phyloP scores from a whole-genome alignment of 345 rosid genomes.

The Cardamine occulta region DNA sequence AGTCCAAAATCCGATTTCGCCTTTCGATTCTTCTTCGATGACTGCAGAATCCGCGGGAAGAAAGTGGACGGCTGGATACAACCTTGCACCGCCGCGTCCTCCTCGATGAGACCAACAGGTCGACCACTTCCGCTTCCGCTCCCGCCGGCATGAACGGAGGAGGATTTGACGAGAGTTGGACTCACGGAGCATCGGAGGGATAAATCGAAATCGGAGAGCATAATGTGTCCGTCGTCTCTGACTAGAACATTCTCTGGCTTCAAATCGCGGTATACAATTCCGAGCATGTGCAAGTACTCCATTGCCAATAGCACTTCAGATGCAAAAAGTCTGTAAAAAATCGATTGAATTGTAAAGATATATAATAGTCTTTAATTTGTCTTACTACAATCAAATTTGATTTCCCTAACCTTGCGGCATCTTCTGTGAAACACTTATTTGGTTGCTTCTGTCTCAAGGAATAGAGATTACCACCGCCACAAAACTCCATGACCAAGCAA shows the following conservation, averaged over 20 bases:
- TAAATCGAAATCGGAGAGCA: conserved; percentile 91
- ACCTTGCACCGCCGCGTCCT: conserved; percentile 60
- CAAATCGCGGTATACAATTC: conserved; percentile 85
- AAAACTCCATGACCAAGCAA: conserved; percentile 80
- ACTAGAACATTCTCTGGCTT: conserved; percentile 93
- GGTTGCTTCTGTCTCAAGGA: conserved; percentile 80
- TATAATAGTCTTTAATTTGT: not conserved
- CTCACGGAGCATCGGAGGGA: conserved; percentile 87
- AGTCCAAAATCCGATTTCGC: conserved; percentile 83
- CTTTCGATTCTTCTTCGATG: conserved; percentile 75
- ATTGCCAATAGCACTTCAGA: conserved; percentile 89
- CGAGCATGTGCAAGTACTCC: conserved; percentile 93
- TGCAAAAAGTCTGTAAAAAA: conserved; percentile 71
- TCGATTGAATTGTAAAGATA: not conserved
- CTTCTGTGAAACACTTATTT: conserved; percentile 65
- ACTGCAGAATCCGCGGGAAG: conserved; percentile 75
- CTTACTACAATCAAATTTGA: conserved; percentile 7
- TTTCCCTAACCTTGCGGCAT: conserved; percentile 60
- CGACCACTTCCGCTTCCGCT: conserved; percentile 36
- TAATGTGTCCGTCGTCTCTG: conserved; percentile 84
- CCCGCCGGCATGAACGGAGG: conserved; percentile 52
- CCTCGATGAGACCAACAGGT: conserved; percentile 59
- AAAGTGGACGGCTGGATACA: conserved; percentile 78
- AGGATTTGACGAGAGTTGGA: conserved; percentile 89
- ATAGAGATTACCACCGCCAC: conserved; percentile 82